A percentile compares a stretch with the other conserved stretches of the same genome.
Evolutionary conservation across 2,329 filamentous ascomycete genomes (phyloP).

Genomic region (Fusarium tjaetaba): DNA sequence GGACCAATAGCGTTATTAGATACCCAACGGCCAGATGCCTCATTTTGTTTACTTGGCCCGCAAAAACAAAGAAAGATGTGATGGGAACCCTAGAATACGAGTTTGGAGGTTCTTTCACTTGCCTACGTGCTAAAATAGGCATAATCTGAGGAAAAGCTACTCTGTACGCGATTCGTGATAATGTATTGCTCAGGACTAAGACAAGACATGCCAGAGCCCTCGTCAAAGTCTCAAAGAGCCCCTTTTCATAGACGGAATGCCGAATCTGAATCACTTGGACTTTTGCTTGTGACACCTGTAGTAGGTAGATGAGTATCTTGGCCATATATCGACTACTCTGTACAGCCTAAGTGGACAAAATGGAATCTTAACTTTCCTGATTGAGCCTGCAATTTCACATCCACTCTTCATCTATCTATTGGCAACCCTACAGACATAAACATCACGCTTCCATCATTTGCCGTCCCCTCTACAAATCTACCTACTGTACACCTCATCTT

Average conservation of each 20-base stretch:
- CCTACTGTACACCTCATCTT: slow-evolving; percentile 1
- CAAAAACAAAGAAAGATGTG: neutral
- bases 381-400: slow-evolving; percentile 23
- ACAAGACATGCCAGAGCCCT: neutral
- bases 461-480: neutral
- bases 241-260: slow-evolving; percentile 20
- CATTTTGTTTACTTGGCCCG: neutral
- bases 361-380: slow-evolving; percentile 17
- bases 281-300: neutral
- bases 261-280: slow-evolving; percentile 8
- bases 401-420: slow-evolving; percentile 1
- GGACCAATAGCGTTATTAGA: neutral
- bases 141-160: neutral
- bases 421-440: neutral
- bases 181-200: neutral
- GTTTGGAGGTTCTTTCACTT: neutral
- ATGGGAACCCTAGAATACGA: neutral
- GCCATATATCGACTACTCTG: neutral
- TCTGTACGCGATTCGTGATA: neutral
- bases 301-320: neutral
- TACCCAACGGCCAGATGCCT: neutral
- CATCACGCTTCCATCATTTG: slow-evolving; percentile 24
- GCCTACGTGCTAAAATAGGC: neutral
- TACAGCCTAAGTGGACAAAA: slow-evolving; percentile 1
- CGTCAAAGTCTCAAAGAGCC: neutral